Conservation (phyloP, 2,329 filamentous ascomycete species). For the Metarhizium anisopliae region DNA sequence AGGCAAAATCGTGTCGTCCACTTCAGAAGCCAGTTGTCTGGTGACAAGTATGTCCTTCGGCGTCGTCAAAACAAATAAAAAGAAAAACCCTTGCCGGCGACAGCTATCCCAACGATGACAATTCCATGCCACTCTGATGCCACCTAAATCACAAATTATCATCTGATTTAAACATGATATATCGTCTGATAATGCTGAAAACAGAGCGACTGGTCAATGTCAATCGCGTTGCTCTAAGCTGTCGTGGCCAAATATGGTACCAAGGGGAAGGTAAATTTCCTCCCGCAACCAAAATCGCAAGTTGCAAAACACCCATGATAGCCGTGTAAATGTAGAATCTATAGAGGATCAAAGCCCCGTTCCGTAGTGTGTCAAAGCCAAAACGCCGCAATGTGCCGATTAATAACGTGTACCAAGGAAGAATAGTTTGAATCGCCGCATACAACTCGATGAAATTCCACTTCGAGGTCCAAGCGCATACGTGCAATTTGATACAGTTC, state of each 20-base stretch:
- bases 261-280: not conserved
- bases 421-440: not conserved
- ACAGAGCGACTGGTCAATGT: not conserved
- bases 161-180: too few species aligned
- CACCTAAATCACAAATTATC: not conserved
- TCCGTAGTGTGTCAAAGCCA: slow-evolving; percentile 5
- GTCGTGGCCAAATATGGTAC: not conserved
- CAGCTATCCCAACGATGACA: not conserved
- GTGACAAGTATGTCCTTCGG: not conserved
- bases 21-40: not conserved
- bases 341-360: not conserved
- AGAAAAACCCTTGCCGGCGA: not conserved
- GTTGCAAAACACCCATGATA: not conserved
- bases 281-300: slow-evolving; percentile 8
- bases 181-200: not conserved
- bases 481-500: not conserved
- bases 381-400: slow-evolving; percentile 24
- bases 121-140: not conserved
- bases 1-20: not conserved
- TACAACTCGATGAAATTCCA: not conserved
- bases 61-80: slow-evolving; percentile 2
- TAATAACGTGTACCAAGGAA: slow-evolving; percentile 22
- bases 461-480: not conserved
- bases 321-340: not conserved
- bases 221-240: not conserved